Conservation (phyloP, 2,329 filamentous ascomycete genomes). For the Emergomyces africanus region DNA sequence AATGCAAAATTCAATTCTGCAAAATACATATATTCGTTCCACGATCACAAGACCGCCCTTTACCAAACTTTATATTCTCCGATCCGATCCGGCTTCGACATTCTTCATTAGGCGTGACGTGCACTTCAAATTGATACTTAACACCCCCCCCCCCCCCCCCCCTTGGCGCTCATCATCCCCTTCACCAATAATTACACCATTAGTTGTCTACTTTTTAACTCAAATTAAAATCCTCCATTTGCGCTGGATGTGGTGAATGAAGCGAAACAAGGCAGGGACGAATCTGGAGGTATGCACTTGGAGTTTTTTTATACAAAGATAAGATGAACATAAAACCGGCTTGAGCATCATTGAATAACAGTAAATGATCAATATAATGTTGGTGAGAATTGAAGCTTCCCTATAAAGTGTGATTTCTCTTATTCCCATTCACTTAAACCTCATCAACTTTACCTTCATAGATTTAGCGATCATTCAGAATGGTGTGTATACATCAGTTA, state of each 20-base stretch:
- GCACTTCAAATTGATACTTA: background rate
- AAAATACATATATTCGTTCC: background rate
- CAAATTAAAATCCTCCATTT: background rate
- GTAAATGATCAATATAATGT: background rate
- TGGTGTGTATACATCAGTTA: background rate
- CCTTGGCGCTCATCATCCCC: background rate
- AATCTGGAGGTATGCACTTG: background rate
- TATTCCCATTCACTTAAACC: background rate
- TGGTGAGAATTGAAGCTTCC: background rate
- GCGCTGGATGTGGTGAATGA: background rate
- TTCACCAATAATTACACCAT: background rate
- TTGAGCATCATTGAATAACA: slow-evolving; percentile 1
- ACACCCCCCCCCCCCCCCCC: background rate
- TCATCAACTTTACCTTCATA: background rate
- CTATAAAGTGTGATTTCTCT: background rate
- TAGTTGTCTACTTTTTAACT: background rate
- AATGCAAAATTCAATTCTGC: background rate
- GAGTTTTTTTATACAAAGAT: background rate
- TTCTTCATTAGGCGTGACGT: background rate
- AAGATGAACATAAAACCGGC: background rate
- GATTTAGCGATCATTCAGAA: background rate
- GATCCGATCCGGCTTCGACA: background rate
- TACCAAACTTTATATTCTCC: background rate
- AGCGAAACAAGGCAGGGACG: background rate
- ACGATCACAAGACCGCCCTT: background rate